These are phyloP conservation scores for Moniliophthora roreri DNA, from an alignment of 1,284 basidiomycete species.

Conservation along the genomic window DNA sequence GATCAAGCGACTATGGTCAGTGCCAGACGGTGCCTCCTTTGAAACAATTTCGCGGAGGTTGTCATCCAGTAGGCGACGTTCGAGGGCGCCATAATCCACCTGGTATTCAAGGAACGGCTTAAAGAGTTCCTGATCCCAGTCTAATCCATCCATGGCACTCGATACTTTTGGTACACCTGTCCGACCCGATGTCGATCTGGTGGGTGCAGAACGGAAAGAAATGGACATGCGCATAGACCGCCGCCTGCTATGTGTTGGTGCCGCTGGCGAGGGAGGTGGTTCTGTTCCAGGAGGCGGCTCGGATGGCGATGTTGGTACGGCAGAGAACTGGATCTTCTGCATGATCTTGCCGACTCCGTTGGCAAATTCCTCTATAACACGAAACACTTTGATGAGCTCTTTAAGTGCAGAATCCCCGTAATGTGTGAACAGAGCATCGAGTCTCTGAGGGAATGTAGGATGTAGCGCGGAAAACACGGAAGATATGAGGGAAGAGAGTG, in stretches of 20 bases:
- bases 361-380: constrained; percentile 81
- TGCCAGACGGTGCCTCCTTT: constrained; percentile 37
- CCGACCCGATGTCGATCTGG: constrained; percentile 32
- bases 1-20: constrained; percentile 64
- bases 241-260: constrained; percentile 37
- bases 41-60: constrained; percentile 47
- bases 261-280: constrained; percentile 23
- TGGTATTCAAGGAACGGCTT: constrained; percentile 92
- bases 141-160: constrained; percentile 39
- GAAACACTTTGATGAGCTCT: constrained; percentile 70
- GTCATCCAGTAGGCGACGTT: constrained; percentile 66
- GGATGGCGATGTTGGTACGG: constrained; percentile 29
- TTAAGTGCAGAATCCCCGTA: constrained; percentile 63
- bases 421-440: constrained; percentile 64
- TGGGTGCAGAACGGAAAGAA: constrained; percentile 53
- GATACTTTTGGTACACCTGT: constrained; percentile 26
- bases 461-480: constrained; percentile 76
- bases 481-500: constrained; percentile 79
- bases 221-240: constrained; percentile 74
- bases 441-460: constrained; percentile 78
- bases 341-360: constrained; percentile 69
- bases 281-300: constrained; percentile 15
- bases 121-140: constrained; percentile 89
- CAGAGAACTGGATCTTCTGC: constrained; percentile 65
- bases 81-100: constrained; percentile 76